Percentiles rank a stretch among this genome's conserved stretches.
Evolutionary conservation across 495 filamentous ascomycete genomes (phyloP).

Genomic region (Hypoxylon trugodes): DNA sequence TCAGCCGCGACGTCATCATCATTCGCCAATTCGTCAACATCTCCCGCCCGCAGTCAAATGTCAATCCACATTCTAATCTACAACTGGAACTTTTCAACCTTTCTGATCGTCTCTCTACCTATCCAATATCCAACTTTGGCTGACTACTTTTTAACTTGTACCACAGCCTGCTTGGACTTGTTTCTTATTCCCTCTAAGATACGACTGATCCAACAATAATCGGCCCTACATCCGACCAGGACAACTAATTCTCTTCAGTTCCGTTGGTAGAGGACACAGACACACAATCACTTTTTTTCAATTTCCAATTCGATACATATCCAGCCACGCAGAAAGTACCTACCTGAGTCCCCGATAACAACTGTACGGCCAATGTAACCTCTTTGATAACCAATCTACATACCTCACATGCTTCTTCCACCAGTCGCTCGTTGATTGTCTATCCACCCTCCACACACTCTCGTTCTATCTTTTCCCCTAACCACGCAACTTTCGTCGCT

Average conservation of each 20-base stretch:
- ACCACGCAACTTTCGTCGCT: constrained; percentile 27
- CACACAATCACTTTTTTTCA: background rate
- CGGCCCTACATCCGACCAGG: constrained; percentile 29
- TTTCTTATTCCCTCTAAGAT: too few species aligned
- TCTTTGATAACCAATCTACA: background rate
- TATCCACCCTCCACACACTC: constrained; percentile 26
- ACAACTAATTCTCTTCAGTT: too few species aligned
- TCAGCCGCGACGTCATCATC: constrained; percentile 41
- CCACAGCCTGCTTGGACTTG: constrained; percentile 6
- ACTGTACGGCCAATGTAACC: background rate
- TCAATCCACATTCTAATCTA: constrained; percentile 23
- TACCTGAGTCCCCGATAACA: too few species aligned
- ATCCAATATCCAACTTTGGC: constrained; percentile 24
- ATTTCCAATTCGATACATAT: too few species aligned
- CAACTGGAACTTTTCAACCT: constrained; percentile 1
- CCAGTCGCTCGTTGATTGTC: constrained; percentile 25
- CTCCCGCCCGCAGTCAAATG: constrained; percentile 23
- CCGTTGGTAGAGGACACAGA: constrained; percentile 6
- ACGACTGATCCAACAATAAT: constrained; percentile 24
- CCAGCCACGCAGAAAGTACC: too few species aligned
- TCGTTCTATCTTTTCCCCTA: constrained; percentile 24
- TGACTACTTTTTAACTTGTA: constrained; percentile 21
- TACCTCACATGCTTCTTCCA: constrained; percentile 13
- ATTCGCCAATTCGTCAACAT: constrained; percentile 41
- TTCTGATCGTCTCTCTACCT: constrained; percentile 13